phyloP scores from a whole-genome alignment of 2,329 filamentous ascomycete genomes.

The Monilinia vaccinii-corymbosi region DNA sequence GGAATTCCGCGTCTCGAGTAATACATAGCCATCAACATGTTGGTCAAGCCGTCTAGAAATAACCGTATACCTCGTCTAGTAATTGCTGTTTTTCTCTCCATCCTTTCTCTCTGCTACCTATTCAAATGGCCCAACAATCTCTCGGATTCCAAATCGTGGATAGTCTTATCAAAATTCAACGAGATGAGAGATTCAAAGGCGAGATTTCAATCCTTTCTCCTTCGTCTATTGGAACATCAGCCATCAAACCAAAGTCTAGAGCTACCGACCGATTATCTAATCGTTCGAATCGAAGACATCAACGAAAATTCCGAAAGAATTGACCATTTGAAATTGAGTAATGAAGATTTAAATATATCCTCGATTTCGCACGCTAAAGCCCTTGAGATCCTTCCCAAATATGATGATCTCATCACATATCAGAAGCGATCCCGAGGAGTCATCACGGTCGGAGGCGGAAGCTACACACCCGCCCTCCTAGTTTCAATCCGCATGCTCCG shows the following conservation, averaged over 20 bases:
- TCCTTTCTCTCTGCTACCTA: not conserved
- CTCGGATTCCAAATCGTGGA: slow-evolving; percentile 5
- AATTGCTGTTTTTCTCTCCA: not conserved
- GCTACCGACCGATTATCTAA: not conserved
- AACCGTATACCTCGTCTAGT: not conserved
- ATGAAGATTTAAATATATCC: slow-evolving; percentile 1
- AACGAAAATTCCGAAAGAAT: not conserved
- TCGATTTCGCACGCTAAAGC: not conserved
- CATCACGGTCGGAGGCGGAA: slow-evolving; percentile 34
- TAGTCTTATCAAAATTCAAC: not conserved
- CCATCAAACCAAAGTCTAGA: not conserved
- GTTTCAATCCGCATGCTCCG: slow-evolving; percentile 36
- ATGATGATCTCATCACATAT: slow-evolving; percentile 2
- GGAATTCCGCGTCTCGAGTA: not conserved
- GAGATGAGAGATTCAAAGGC: not conserved
- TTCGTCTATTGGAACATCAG: not conserved
- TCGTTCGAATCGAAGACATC: slow-evolving; percentile 4
- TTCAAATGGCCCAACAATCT: slow-evolving; percentile 1
- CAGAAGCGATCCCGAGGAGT: slow-evolving; percentile 28
- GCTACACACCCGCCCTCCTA: slow-evolving; percentile 32
- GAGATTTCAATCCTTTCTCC: not conserved
- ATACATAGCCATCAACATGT: not conserved
- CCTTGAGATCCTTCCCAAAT: not conserved
- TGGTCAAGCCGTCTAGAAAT: not conserved
- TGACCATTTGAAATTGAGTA: not conserved